phyloP scores from a whole-genome alignment of 768 basidiomycete species.

The Amanita muscaria region DNA sequence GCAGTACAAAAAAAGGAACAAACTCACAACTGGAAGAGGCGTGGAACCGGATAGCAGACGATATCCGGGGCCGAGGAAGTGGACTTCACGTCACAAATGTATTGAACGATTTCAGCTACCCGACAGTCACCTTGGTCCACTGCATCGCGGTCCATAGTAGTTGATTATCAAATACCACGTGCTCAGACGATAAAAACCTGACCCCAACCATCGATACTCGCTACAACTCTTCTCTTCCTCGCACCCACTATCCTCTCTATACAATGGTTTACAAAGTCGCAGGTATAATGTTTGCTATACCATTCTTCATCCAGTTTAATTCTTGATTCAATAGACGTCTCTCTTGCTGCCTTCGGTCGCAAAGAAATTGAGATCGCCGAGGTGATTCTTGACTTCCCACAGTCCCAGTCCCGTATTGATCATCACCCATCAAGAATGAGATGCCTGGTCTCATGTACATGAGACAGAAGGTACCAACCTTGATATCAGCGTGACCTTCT shows the following conservation, averaged over 20 bases:
- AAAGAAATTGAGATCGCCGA: conserved; percentile 99
- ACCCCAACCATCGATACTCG: no score
- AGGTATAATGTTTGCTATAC: conserved; percentile 34
- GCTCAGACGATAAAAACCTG: not conserved
- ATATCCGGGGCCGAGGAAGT: conserved; percentile 21
- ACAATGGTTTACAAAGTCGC: conserved; percentile 89
- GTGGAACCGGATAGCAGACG: conserved; percentile 66
- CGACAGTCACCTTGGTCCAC: conserved; percentile 29
- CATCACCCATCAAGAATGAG: conserved; percentile 49
- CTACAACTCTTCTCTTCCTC: conserved; percentile 11
- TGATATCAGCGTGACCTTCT: not conserved
- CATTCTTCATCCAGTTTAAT: conserved; percentile 8
- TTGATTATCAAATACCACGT: not conserved
- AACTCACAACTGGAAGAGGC: conserved; percentile 64
- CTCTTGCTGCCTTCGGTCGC: conserved; percentile 98
- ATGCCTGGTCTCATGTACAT: conserved; percentile 96
- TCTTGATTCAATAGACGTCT: conserved; percentile 51
- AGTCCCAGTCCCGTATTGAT: not conserved
- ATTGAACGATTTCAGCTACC: conserved; percentile 67
- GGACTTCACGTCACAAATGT: conserved; percentile 42
- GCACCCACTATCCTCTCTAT: conserved; percentile 16
- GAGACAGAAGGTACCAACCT: conserved; percentile 61
- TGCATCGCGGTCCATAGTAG: not conserved
- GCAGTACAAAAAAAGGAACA: not conserved
- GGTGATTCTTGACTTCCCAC: conserved; percentile 37